Percentiles rank a stretch among this genome's conserved stretches.
Evolutionary conservation across 192 early-diverging fungal species (phyloP).

Genomic region (Paraglomus brasilianum): DNA sequence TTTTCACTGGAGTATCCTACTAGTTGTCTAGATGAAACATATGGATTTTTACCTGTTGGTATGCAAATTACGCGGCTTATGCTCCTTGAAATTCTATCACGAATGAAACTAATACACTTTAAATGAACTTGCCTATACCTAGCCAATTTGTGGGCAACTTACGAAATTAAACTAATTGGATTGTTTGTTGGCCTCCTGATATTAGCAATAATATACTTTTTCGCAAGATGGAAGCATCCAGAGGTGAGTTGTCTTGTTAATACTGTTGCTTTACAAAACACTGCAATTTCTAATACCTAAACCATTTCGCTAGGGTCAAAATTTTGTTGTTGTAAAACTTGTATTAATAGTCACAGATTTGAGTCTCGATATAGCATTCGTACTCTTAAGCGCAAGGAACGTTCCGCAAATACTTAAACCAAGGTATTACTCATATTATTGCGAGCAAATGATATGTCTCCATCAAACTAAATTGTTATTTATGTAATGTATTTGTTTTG

Average conservation of each 20-base stretch:
- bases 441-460: too few relatives aligned
- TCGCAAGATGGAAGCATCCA: background rate
- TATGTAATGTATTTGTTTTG: background rate
- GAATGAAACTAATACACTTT: too few relatives aligned
- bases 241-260: background rate
- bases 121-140: background rate
- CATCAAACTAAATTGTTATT: too few relatives aligned
- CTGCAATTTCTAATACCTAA: background rate
- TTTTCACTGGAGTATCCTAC: too few relatives aligned
- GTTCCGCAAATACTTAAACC: slow-evolving; percentile 11
- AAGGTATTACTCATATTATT: background rate
- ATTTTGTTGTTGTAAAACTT: slow-evolving; percentile 6
- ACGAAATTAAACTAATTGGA: background rate
- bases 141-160: slow-evolving; percentile 20
- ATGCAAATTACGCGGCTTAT: too few relatives aligned
- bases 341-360: slow-evolving; percentile 19
- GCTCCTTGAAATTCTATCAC: too few relatives aligned
- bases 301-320: slow-evolving; percentile 3
- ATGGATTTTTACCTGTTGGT: too few relatives aligned
- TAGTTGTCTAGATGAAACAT: too few relatives aligned
- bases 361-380: background rate
- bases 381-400: background rate
- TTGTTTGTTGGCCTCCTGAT: background rate
- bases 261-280: background rate
- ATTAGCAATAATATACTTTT: slow-evolving; percentile 9